Conservation (phyloP, 208 protist species). For the Crithidia brevicula region DNA sequence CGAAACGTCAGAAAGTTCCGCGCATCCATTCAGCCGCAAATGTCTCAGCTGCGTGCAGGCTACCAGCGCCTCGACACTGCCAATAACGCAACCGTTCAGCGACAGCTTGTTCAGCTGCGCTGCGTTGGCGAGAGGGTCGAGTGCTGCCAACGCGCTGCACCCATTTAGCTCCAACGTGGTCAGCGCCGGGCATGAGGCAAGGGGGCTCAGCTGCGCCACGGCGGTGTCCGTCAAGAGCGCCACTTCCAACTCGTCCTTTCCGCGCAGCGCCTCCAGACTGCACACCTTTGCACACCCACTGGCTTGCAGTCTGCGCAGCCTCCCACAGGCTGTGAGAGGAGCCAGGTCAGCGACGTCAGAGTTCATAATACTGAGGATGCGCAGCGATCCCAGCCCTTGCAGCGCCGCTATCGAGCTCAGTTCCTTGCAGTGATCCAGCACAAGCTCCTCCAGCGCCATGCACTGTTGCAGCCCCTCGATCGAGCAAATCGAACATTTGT, state of each 20-base stretch:
- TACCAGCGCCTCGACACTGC: background rate
- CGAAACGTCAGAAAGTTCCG: slow-evolving; percentile 13
- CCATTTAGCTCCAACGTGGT: background rate
- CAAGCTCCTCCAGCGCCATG: background rate
- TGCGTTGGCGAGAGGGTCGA: background rate
- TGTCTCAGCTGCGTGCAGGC: slow-evolving; percentile 7
- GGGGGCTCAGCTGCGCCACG: background rate
- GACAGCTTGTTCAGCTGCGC: background rate
- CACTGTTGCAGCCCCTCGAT: slow-evolving; percentile 7
- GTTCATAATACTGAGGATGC: background rate
- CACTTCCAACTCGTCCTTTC: background rate
- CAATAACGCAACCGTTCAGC: background rate
- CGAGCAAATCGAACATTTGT: background rate
- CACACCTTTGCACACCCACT: slow-evolving; percentile 5
- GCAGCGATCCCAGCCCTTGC: background rate
- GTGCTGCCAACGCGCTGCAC: background rate
- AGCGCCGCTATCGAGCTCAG: background rate
- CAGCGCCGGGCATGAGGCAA: background rate
- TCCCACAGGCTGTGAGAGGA: background rate
- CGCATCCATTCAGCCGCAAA: slow-evolving; percentile 17
- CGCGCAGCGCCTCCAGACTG: background rate
- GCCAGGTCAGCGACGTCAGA: slow-evolving; percentile 6
- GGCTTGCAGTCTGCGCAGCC: background rate
- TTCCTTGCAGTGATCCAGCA: background rate
- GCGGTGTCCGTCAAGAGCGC: slow-evolving; percentile 2